These are phyloP conservation scores for Leishmania tropica DNA, from an alignment of 208 protist species.

Conservation along the genomic window DNA sequence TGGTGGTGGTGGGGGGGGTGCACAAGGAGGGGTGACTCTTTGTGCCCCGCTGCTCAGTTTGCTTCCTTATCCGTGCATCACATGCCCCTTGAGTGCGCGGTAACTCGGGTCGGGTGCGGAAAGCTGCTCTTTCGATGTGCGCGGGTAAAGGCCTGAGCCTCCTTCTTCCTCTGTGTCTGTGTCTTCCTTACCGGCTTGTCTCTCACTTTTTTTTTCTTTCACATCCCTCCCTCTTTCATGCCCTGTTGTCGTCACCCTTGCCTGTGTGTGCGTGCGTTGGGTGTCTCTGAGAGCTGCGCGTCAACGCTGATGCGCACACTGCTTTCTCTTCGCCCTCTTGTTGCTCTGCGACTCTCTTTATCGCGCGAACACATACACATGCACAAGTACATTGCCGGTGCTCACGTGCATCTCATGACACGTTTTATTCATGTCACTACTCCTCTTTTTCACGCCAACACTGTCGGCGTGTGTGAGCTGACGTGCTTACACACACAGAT, in stretches of 20 bases:
- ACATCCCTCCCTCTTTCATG: neutral
- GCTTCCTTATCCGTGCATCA: neutral
- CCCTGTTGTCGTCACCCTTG: neutral
- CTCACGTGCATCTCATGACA: neutral
- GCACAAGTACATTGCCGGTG: neutral
- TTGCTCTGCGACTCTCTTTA: neutral
- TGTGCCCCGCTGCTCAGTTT: neutral
- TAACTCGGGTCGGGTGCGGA: neutral
- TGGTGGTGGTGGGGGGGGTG: neutral
- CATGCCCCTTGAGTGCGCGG: neutral
- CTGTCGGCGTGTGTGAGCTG: neutral
- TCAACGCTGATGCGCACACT: neutral
- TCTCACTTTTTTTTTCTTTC: neutral
- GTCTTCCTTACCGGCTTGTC: neutral
- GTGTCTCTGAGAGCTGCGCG: neutral
- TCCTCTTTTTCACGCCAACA: neutral
- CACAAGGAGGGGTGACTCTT: neutral
- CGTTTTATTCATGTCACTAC: neutral
- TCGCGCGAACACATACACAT: neutral
- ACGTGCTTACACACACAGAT: neutral
- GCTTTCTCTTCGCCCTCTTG: conserved; percentile 1
- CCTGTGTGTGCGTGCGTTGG: neutral
- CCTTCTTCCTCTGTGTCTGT: neutral
- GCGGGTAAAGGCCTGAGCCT: neutral
- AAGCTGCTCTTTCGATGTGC: neutral